Base-by-base conservation (phyloP, 805 yeast genomes). In the Teunomyces panamensis region DNA sequence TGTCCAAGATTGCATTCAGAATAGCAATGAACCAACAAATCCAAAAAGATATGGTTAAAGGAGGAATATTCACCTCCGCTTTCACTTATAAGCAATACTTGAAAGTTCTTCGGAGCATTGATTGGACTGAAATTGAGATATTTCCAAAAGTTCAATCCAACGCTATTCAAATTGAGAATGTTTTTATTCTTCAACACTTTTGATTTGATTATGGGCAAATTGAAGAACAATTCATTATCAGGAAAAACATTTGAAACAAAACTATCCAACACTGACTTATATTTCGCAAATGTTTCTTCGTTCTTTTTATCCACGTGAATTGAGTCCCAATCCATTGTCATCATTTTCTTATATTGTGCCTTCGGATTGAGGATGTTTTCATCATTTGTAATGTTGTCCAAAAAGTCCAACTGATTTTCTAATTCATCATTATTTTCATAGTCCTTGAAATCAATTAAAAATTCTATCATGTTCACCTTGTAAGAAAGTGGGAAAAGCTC, bases 81-180 rank as follows among this genome's bases (percentile, higher is more conserved):
- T 51, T 73, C 75, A 2, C 69, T 54, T 1, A 87, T 56, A 49
- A 84, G 56, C 7, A 85, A 51, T 6, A 81, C 63, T 47, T 77
- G 78, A 49, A 84, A 77, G 49, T 78, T 68, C 51, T 85, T 84
- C 1, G 67, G 62, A 1, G 74, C 76, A 20, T 63, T 60, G 6
- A 77, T 55, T 0, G 92, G 88, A 39, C 76, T 74, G 43, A 86
- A 71, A 49, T 80, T 78, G 55, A 87, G 58, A 39, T 74, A 65
- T 55, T 71, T 81, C 90, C 85, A 84, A 56, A 77, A 78, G 49
- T 65, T 62, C 13, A 77, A 62, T 42, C 79, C 81, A 29, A 74
- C 68, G 6, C 64, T 59, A 45, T 71, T 68, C 55, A 74, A 74
- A 59, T 75, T 81, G 36, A 77, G 69, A 30, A 70, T 76, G 48